Evolutionary conservation across 2,329 filamentous ascomycete species (phyloP), one percentile per base, ranked within the genome.

Genomic region (Fusarium sp.): DNA sequence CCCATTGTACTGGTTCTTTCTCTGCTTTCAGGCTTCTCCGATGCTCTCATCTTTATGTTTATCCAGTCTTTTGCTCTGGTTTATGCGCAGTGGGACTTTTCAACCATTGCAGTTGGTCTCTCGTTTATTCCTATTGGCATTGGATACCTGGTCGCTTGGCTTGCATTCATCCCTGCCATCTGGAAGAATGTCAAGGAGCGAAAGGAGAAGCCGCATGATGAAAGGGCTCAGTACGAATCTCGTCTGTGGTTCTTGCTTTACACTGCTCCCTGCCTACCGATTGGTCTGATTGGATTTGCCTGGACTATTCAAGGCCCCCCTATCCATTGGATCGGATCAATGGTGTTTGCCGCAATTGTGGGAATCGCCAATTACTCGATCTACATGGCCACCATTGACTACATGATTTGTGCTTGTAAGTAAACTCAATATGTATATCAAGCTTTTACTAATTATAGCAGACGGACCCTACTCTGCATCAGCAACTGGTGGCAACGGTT

Each of bases 11-110:
- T 92, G 17, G 89, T 88, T 40, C 84, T 94, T 6, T 94, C 92
- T 2, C 86, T 94, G 1, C 89, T 94, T 6, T 92, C 89, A 4
- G 92, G 92, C 35, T 94, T 94, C 84, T 90, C 88, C 11, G 92
- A 94, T 67, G 92, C 92, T 4, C 87, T 94, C 5, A 94, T 94
- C 81, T 94, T 94, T 84, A 93, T 93, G 85, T 93, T 92, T 79
- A 90, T 94, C 62, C 91, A 94, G 79, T 92, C 90, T 0, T 94
- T 93, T 74, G 82, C 84, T 0, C 85, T 93, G 2, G 92, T 94
- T 3, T 93, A 93, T 76, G 81, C 84, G 17, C 90, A 93, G 77
- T 94, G 91, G 91, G 77, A 82, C 51, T 94, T 94, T 74, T 82
- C 82, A 24, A 85, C 87, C 9, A 81, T 91, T 3, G 81, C 86